A percentile compares a stretch with the other conserved stretches of the same genome.
phyloP scores from a whole-genome alignment of 1,139 yeast species.

The Petasospora fabianii region DNA sequence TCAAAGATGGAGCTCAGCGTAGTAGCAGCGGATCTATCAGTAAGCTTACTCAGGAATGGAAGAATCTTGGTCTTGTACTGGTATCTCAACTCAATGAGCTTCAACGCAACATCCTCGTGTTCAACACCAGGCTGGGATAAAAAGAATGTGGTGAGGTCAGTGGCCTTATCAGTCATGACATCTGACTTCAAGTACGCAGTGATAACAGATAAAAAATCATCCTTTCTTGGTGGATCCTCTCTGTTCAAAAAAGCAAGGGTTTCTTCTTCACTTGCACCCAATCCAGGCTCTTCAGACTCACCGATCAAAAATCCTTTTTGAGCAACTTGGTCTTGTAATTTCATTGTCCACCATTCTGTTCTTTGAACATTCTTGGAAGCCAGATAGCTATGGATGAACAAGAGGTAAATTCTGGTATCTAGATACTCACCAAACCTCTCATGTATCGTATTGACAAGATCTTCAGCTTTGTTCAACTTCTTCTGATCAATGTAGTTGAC shows the following conservation, averaged over 20 bases:
- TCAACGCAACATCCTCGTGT: constrained; percentile 12
- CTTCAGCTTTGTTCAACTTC: constrained; percentile 30
- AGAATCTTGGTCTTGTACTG: constrained; percentile 15
- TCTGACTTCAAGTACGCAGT: constrained; percentile 12
- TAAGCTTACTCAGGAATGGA: constrained; percentile 16
- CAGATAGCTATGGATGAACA: constrained; percentile 19
- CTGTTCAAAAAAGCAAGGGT: constrained; percentile 14
- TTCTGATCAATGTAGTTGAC: constrained; percentile 30
- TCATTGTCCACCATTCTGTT: constrained; percentile 14
- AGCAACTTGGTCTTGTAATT: too few species aligned
- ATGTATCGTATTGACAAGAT: constrained; percentile 10
- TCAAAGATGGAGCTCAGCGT: constrained; percentile 11
- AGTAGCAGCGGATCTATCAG: constrained; percentile 4
- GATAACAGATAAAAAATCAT: constrained; percentile 15
- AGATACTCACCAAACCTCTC: constrained; percentile 13
- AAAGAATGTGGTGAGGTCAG: constrained; percentile 19
- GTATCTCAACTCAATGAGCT: constrained; percentile 18
- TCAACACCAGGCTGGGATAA: constrained; percentile 11
- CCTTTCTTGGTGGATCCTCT: constrained; percentile 15
- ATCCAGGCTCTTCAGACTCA: constrained; percentile 14
- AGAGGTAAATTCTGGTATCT: constrained; percentile 20
- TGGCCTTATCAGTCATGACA: not conserved
- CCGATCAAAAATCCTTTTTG: constrained; percentile 13
- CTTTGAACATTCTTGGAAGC: constrained; percentile 10
- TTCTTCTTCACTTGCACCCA: constrained; percentile 19